Conservation (phyloP, 2,329 filamentous ascomycete species). For the Fusarium piperis region DNA sequence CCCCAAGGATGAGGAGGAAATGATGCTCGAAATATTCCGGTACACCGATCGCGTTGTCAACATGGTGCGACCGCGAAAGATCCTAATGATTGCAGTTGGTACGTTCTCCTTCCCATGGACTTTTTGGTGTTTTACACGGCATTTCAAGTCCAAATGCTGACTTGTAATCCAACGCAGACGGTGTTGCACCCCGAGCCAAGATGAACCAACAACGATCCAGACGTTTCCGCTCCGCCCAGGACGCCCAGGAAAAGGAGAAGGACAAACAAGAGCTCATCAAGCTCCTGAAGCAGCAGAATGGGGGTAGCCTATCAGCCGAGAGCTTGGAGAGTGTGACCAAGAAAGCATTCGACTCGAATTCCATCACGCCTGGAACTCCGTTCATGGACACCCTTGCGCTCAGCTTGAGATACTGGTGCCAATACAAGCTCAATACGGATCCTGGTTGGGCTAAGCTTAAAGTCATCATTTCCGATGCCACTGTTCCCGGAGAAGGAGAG, state of each 20-base stretch:
- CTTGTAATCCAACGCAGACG: conserved; percentile 66
- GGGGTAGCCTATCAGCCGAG: conserved; percentile 69
- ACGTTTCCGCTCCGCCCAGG: conserved; percentile 92
- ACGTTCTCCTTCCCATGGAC: conserved; percentile 47
- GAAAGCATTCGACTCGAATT: conserved; percentile 90
- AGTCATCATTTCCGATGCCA: conserved; percentile 98
- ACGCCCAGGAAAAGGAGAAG: conserved; percentile 92
- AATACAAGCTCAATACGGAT: conserved; percentile 97
- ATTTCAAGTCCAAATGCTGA: conserved; percentile 40
- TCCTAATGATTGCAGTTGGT: conserved; percentile 98
- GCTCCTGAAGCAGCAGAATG: conserved; percentile 81
- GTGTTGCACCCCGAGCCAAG: conserved; percentile 96
- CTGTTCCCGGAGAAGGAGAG: conserved; percentile 96
- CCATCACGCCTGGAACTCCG: conserved; percentile 94
- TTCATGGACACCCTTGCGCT: conserved; percentile 97
- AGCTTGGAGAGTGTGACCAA: conserved; percentile 72
- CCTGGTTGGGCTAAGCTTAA: conserved; percentile 96
- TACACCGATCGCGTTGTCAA: conserved; percentile 99
- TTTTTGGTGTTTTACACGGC: background rate
- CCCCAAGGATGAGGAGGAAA: conserved; percentile 94
- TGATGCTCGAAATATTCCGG: conserved; percentile 98
- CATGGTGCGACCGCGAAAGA: conserved; percentile 95
- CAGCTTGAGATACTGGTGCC: conserved; percentile 94
- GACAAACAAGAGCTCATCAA: conserved; percentile 91
- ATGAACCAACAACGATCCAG: conserved; percentile 99